Evolutionary conservation across 805 yeast genomes (phyloP).

Genomic region (Metschnikowia anglica): DNA sequence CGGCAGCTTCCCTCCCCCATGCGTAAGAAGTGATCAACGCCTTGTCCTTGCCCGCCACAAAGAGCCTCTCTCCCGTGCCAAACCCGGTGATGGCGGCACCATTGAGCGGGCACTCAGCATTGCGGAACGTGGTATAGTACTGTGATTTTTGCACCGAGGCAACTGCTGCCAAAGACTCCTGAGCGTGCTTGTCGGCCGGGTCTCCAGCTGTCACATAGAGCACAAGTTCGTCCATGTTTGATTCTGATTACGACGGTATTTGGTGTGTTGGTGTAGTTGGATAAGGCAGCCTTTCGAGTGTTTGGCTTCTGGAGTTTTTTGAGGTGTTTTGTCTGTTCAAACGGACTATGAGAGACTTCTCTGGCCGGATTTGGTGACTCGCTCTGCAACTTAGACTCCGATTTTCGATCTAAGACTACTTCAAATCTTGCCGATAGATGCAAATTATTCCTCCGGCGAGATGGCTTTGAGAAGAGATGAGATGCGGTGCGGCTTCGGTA

Average conservation of each 20-base stretch:
- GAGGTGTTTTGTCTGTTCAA: too few species aligned
- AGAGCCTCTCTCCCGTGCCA: conserved; percentile 50
- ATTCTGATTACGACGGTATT: not conserved
- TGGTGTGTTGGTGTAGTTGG: not conserved
- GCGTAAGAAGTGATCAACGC: conserved; percentile 75
- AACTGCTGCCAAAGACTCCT: conserved; percentile 40
- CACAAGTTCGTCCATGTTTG: conserved; percentile 49
- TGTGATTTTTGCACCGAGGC: conserved; percentile 49
- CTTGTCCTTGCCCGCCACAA: conserved; percentile 66
- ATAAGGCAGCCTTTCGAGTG: too few species aligned
- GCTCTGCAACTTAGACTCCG: too few species aligned
- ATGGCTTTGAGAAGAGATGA: conserved; percentile 5
- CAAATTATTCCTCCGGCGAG: conserved; percentile 3
- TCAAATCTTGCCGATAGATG: not conserved
- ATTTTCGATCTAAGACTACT: too few species aligned
- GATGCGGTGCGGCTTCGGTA: conserved; percentile 10
- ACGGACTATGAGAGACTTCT: too few species aligned
- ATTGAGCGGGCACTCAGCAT: conserved; percentile 46
- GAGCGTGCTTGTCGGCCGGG: conserved; percentile 45
- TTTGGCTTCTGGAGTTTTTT: too few species aligned
- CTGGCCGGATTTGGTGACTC: too few species aligned
- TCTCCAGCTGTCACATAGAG: conserved; percentile 47
- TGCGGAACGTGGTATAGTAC: conserved; percentile 50
- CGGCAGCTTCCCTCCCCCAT: conserved; percentile 68
- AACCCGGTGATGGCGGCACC: conserved; percentile 50